A percentile compares a stretch with the other conserved stretches of the same genome.
These are phyloP conservation scores for Aureobasidium subglaciale DNA, from an alignment of 2,329 filamentous ascomycete species.

Conservation along the genomic window DNA sequence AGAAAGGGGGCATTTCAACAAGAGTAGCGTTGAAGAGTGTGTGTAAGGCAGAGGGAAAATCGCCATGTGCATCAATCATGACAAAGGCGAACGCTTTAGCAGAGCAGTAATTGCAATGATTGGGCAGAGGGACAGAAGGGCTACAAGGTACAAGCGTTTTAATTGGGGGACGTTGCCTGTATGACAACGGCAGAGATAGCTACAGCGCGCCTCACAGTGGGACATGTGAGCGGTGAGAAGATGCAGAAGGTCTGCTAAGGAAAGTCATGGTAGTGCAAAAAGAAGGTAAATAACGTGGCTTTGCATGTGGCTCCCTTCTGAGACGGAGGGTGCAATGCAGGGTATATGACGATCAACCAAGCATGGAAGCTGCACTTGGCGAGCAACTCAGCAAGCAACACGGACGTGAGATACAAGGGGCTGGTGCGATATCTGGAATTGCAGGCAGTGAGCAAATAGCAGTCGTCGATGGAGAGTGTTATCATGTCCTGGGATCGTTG, in stretches of 20 bases:
- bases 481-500: no score
- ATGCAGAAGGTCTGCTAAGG: background rate
- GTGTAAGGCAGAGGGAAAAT: background rate
- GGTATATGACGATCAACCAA: background rate
- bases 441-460: background rate
- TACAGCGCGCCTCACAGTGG: background rate
- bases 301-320: background rate
- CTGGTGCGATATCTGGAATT: background rate
- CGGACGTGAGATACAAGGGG: background rate
- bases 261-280: conserved; percentile 5
- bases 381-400: background rate
- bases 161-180: background rate
- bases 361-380: background rate
- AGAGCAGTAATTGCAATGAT: no score
- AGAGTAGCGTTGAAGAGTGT: background rate
- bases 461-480: no score
- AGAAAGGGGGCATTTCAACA: background rate
- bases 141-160: no score
- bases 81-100: background rate
- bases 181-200: background rate
- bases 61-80: background rate
- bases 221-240: background rate
- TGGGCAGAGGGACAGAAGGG: no score
- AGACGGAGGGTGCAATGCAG: background rate
- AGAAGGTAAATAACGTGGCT: no score